These are phyloP conservation scores for Paramecium pentaurelia DNA, from an alignment of 73 alveolate species.

Conservation along the genomic window DNA sequence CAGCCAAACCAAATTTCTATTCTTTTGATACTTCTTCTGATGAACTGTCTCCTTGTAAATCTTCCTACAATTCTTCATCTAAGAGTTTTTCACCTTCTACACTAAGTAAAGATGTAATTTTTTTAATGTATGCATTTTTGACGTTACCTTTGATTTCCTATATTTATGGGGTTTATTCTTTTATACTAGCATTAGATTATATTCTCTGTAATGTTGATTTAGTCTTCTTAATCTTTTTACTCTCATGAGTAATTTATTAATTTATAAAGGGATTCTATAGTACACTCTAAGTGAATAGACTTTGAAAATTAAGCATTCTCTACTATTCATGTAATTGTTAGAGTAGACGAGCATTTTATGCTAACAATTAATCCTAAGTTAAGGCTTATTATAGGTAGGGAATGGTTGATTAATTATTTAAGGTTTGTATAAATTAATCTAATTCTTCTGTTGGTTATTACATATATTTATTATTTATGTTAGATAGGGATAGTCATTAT, in stretches of 20 bases:
- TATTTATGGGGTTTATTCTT: neutral
- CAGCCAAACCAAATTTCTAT: neutral
- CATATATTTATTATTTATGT: neutral
- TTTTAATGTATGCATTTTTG: constrained; percentile 57
- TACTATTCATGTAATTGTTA: constrained; percentile 27
- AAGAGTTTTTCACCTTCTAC: constrained; percentile 30
- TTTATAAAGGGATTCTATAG: neutral
- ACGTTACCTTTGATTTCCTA: constrained; percentile 56
- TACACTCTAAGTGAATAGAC: neutral
- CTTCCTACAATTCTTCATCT: constrained; percentile 28
- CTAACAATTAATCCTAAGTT: neutral
- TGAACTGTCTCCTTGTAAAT: neutral
- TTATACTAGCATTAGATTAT: neutral
- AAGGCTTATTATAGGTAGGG: neutral
- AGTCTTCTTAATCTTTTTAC: neutral
- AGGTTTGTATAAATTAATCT: neutral
- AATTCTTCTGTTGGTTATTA: neutral
- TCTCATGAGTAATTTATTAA: neutral
- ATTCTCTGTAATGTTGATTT: neutral
- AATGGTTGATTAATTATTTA: neutral
- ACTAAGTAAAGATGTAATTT: constrained; percentile 49
- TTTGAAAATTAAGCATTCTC: constrained; percentile 19
- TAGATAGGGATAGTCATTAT: neutral
- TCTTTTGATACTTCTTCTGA: neutral
- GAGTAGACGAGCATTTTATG: constrained; percentile 18